Evolutionary conservation across 2,329 filamentous ascomycete genomes (phyloP).

Genomic region (Phialophora chinensis): DNA sequence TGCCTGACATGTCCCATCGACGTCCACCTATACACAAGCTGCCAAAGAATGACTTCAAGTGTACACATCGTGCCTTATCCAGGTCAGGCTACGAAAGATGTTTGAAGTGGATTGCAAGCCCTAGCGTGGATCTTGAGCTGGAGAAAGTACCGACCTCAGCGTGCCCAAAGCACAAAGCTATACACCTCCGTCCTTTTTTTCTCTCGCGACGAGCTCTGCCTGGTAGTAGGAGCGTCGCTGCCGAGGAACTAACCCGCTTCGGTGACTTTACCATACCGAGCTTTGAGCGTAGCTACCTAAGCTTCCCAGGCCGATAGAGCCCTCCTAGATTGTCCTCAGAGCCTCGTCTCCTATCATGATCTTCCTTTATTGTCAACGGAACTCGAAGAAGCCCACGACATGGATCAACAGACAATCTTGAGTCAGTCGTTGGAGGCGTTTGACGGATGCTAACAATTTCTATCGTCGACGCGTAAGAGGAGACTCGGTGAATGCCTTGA

Average conservation of each 20-base stretch:
- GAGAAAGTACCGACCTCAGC: not conserved
- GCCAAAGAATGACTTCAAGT: not conserved
- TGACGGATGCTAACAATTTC: not conserved
- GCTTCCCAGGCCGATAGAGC: too few relatives aligned
- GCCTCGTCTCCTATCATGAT: not conserved
- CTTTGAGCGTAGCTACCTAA: not conserved
- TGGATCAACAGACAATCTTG: not conserved
- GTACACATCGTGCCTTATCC: not conserved
- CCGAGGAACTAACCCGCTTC: not conserved
- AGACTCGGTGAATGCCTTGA: not conserved
- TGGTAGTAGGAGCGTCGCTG: not conserved
- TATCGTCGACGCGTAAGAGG: not conserved
- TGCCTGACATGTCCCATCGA: not conserved
- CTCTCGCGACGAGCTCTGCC: not conserved
- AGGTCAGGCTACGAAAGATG: not conserved
- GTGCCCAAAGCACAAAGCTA: not conserved
- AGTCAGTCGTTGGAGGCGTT: not conserved
- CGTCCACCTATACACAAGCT: not conserved
- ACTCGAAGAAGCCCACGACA: not conserved
- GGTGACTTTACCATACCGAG: not conserved
- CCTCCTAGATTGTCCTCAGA: not conserved
- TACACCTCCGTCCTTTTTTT: not conserved
- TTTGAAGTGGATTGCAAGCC: not conserved
- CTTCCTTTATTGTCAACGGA: not conserved
- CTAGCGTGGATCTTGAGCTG: not conserved